Evolutionary conservation across 176 grass and related monocot species (phyloP).

Genomic region (Miscanthus lutarioriparius): DNA sequence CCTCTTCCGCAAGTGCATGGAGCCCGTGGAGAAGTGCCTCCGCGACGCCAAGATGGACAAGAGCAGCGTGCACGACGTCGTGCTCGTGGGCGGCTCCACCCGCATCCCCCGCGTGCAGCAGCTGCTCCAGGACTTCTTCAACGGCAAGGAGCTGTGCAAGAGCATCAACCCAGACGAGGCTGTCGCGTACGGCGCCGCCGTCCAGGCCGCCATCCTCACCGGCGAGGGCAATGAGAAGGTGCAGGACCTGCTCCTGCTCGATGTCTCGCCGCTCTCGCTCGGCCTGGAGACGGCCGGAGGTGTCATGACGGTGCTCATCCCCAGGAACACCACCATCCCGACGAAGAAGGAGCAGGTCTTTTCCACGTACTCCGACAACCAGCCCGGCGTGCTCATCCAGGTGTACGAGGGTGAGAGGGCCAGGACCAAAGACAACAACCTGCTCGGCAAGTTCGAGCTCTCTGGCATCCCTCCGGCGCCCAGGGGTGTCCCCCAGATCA

Average conservation of each 20-base stretch:
- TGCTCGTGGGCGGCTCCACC: constrained; percentile 89
- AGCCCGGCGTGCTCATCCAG: constrained; percentile 74
- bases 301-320: constrained; percentile 42
- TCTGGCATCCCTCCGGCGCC: constrained; percentile 55
- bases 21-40: constrained; percentile 91
- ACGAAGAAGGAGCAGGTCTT: constrained; percentile 91
- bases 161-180: constrained; percentile 99
- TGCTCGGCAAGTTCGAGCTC: constrained; percentile 70
- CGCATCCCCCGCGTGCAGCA: constrained; percentile 86
- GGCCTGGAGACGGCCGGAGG: neutral
- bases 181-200: constrained; percentile 88
- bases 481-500: constrained; percentile 65
- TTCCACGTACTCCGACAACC: constrained; percentile 83
- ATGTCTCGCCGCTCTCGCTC: constrained; percentile 46
- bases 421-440: constrained; percentile 68
- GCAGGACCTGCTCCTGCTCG: constrained; percentile 76
- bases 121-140: constrained; percentile 94
- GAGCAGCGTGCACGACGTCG: constrained; percentile 76
- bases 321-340: constrained; percentile 81
- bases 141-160: constrained; percentile 98
- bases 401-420: constrained; percentile 82
- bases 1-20: constrained; percentile 91
- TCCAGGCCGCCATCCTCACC: constrained; percentile 83
- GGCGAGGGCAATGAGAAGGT: constrained; percentile 92
- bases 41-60: constrained; percentile 99